Evolutionary conservation across 2,329 filamentous ascomycete species (phyloP).

Genomic region (Geoglossum cookeanum): DNA sequence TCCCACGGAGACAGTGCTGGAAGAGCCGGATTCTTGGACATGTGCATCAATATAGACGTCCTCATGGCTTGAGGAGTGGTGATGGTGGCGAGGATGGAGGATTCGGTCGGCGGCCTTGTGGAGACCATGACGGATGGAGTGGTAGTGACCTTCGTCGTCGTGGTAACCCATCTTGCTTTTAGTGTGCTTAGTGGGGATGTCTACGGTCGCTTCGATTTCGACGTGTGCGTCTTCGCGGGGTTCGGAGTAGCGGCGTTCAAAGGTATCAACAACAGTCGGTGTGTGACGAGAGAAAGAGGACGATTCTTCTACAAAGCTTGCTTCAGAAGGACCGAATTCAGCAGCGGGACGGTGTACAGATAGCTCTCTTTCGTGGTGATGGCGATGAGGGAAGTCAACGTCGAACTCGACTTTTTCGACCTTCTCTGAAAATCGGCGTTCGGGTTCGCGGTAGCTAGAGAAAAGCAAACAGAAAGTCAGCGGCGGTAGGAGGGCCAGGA

Average conservation of each 20-base stretch:
- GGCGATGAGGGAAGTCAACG: slow-evolving; percentile 27
- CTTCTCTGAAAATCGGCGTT: slow-evolving; percentile 26
- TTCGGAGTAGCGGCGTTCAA: slow-evolving; percentile 19
- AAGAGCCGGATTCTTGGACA: slow-evolving; percentile 24
- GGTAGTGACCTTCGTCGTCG: slow-evolving; percentile 61
- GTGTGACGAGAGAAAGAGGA: slow-evolving; percentile 20
- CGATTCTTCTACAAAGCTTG: slow-evolving; percentile 21
- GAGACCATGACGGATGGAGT: slow-evolving; percentile 53
- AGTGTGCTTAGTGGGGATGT: slow-evolving; percentile 26
- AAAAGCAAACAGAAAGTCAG: slow-evolving; percentile 14
- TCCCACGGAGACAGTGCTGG: slow-evolving; percentile 25
- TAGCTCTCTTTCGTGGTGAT: slow-evolving; percentile 15
- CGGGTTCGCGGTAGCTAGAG: slow-evolving; percentile 35
- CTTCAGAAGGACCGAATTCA: slow-evolving; percentile 13
- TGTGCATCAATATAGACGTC: slow-evolving; percentile 21
- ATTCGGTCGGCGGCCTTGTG: slow-evolving; percentile 46
- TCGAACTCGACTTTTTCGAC: slow-evolving; percentile 28
- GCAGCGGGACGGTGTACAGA: slow-evolving; percentile 17
- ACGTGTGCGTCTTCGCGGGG: slow-evolving; percentile 29
- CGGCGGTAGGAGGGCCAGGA: slow-evolving; percentile 11
- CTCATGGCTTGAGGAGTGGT: slow-evolving; percentile 20
- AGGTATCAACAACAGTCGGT: slow-evolving; percentile 10
- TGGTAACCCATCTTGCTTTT: slow-evolving; percentile 58
- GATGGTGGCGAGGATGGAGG: slow-evolving; percentile 43
- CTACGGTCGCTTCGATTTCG: slow-evolving; percentile 30